Percentiles rank a stretch among this genome's conserved stretches.
phyloP scores from a whole-genome alignment of 2,329 filamentous ascomycete genomes.

The Dryadomyces quercivorus region DNA sequence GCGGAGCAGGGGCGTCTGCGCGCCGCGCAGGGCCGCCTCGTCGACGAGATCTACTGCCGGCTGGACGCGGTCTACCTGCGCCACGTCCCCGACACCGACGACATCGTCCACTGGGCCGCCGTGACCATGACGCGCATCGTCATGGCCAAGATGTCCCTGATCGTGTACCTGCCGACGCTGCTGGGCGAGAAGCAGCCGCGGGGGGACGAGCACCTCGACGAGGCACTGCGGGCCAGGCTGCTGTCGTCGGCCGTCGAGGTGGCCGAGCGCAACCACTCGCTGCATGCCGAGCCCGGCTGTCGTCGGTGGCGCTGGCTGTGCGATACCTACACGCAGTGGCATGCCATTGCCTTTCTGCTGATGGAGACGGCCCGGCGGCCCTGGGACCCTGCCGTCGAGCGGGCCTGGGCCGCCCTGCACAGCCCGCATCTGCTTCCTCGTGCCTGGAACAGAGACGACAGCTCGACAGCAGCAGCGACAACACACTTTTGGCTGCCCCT shows the following conservation, averaged over 20 bases:
- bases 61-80: slow-evolving; percentile 31
- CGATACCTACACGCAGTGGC: slow-evolving; percentile 46
- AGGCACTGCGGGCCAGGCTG: slow-evolving; percentile 25
- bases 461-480: too few species aligned
- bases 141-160: slow-evolving; percentile 65
- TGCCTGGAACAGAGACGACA: slow-evolving; percentile 6
- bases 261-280: slow-evolving; percentile 39
- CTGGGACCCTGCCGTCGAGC: slow-evolving; percentile 32
- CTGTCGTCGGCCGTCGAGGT: slow-evolving; percentile 39
- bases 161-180: slow-evolving; percentile 64
- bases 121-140: slow-evolving; percentile 45
- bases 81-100: slow-evolving; percentile 19
- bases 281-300: slow-evolving; percentile 34
- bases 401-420: slow-evolving; percentile 35
- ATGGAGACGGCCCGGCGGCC: slow-evolving; percentile 34
- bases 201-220: slow-evolving; percentile 9
- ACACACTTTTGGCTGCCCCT: slow-evolving; percentile 29
- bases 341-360: slow-evolving; percentile 42
- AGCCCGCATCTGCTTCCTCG: slow-evolving; percentile 23
- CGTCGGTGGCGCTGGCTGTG: slow-evolving; percentile 45
- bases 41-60: slow-evolving; percentile 31
- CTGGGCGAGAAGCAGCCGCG: slow-evolving; percentile 14
- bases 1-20: slow-evolving; percentile 30
- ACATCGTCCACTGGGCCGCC: slow-evolving; percentile 25
- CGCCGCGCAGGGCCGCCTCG: slow-evolving; percentile 23